phyloP scores from a whole-genome alignment of 2,329 filamentous ascomycete genomes.

The Lecanicillium sp. region DNA sequence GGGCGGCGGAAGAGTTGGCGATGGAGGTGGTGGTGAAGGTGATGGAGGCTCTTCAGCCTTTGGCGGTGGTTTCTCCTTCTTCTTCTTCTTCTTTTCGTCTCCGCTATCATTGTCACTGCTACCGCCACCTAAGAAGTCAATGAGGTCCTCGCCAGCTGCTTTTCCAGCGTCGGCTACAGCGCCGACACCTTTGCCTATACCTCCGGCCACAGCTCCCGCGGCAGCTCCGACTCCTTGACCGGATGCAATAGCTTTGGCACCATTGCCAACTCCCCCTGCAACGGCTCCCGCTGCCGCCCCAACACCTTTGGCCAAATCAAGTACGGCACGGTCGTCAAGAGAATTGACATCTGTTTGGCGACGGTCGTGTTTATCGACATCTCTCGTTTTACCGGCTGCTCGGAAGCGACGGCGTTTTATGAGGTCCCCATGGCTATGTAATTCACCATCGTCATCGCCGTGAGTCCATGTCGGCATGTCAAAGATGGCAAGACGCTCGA shows the following conservation, averaged over 20 bases:
- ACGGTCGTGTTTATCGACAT: slow-evolving; percentile 1
- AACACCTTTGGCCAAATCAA: not conserved
- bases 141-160: not conserved
- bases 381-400: slow-evolving; percentile 1
- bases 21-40: not conserved
- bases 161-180: not conserved
- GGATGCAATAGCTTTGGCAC: not conserved
- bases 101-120: not conserved
- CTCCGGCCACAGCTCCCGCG: not conserved
- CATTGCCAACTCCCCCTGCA: not conserved
- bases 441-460: slow-evolving; percentile 6
- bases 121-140: not conserved
- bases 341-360: not conserved
- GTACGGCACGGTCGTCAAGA: no score
- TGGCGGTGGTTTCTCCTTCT: not conserved
- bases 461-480: slow-evolving; percentile 3
- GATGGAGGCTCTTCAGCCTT: slow-evolving; percentile 1
- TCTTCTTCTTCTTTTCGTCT: not conserved
- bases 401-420: slow-evolving; percentile 4
- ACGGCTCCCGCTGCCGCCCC: not conserved
- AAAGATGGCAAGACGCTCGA: no score
- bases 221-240: slow-evolving; percentile 2
- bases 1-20: not conserved
- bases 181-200: not conserved
- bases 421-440: slow-evolving; percentile 4